phyloP scores from a whole-genome alignment of 257 asterid species.

The Lycium ferocissimum region DNA sequence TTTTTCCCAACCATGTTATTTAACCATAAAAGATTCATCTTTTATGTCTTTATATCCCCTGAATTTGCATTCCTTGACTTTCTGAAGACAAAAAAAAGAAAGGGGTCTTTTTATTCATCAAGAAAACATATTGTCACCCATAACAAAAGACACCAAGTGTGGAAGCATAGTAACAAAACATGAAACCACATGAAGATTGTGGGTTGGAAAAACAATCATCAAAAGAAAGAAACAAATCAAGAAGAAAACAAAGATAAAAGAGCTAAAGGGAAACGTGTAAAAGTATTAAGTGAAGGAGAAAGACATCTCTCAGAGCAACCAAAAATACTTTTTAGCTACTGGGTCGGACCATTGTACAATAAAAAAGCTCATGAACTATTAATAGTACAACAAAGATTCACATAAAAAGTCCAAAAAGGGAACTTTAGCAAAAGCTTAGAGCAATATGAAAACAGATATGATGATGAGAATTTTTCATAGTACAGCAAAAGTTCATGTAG shows the following conservation, averaged over 20 bases:
- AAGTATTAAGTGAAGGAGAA: neutral
- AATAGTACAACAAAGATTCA: neutral
- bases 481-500: neutral
- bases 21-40: slow-evolving; percentile 14
- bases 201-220: neutral
- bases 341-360: neutral
- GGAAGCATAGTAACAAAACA: neutral
- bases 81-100: neutral
- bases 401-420: too few relatives aligned
- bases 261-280: neutral
- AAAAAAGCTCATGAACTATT: neutral
- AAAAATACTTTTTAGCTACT: neutral
- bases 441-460: too few relatives aligned
- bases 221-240: neutral
- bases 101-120: neutral
- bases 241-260: neutral
- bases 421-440: too few relatives aligned
- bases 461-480: neutral
- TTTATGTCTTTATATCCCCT: slow-evolving; percentile 12
- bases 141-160: neutral
- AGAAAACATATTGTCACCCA: neutral
- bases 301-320: neutral
- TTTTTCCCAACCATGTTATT: neutral
- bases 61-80: slow-evolving; percentile 1
- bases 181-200: neutral